A percentile compares a stretch with the other conserved stretches of the same genome.
phyloP scores from a whole-genome alignment of 2,329 filamentous ascomycete species.

The Laburnicola sp. region DNA sequence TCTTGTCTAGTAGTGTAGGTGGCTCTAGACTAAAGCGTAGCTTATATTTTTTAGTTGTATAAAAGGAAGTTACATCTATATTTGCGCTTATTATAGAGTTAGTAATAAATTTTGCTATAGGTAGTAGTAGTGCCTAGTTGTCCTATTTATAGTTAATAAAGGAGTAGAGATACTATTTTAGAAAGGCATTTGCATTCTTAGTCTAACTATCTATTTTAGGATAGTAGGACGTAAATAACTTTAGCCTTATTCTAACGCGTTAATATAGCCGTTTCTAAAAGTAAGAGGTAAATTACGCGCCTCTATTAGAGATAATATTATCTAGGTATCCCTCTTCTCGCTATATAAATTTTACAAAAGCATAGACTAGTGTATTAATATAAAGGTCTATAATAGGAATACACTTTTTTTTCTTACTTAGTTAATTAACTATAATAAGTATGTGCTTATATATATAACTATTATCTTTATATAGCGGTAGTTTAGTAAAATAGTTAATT shows the following conservation, averaged over 20 bases:
- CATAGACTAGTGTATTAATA: neutral
- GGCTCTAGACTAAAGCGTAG: neutral
- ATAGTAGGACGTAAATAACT: too few species aligned
- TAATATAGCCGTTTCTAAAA: too few species aligned
- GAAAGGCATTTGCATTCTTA: too few species aligned
- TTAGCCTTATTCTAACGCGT: too few species aligned
- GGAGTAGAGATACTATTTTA: neutral
- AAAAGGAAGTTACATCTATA: too few species aligned
- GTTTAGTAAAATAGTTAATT: too few species aligned
- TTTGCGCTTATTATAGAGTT: neutral
- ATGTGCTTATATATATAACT: too few species aligned
- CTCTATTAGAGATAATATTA: conserved; percentile 2
- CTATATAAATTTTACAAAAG: neutral
- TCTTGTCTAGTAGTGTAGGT: neutral
- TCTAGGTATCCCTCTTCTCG: neutral
- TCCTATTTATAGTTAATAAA: neutral
- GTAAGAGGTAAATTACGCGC: too few species aligned
- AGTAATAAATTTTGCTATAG: neutral
- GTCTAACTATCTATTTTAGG: too few species aligned
- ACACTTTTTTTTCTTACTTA: neutral
- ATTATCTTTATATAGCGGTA: too few species aligned
- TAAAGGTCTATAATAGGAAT: neutral
- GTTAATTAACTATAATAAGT: neutral
- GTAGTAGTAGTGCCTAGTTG: neutral
- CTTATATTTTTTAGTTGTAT: neutral